Evolutionary conservation across 163 green algal species (phyloP), one percentile per base, ranked within the genome.

Genomic region (Chlorella variabilis): DNA sequence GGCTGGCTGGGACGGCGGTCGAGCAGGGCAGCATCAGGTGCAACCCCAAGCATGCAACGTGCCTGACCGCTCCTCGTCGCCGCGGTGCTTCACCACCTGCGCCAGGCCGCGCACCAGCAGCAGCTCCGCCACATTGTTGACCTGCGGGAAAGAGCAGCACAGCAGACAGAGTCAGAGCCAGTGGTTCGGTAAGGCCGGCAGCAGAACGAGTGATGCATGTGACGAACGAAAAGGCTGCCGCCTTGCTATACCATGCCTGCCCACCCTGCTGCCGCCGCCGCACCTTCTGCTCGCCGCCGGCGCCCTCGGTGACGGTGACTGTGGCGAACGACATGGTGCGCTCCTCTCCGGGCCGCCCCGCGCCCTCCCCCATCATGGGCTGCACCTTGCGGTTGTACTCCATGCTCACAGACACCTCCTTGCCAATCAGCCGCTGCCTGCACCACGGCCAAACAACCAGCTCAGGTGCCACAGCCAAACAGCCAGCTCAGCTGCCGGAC

Each of bases 361-460:
- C 36, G n/a, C 65, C 49, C 20, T 75, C 76, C 13, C 75, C 85
- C 42, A 71, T 59, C 75, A 80, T 62, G 29, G 76, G 62, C 5
- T 76, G 66, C 38, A 97, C 89, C 85, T 96, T 98, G 54, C 95
- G 90, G 2, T 83, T 96, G 92, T 98, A 98, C 84, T 98, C 95
- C 90, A 98, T 94, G 63, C 84, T 91, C 9, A 98, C 94, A 4
- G 84, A 80, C 23, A 97, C 93, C 75, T 92, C 87, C 63, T 87
- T 88, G 76, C 87, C 86, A 56, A 89, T 83, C 27, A 90, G 70
- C 3, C 75, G 45, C 61, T 83, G 61, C 48, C 83, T 83, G 77
- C 66, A 23, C 3, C 9, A 39, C 36, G 1, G 25, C 17, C 39
- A 6, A 25, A 69, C 21, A 42, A 29, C 70, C 48, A 31, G 48